Evolutionary conservation across 2,329 filamentous ascomycete species (phyloP), one percentile per base, ranked within the genome.

Genomic region (Trichoderma sp.): DNA sequence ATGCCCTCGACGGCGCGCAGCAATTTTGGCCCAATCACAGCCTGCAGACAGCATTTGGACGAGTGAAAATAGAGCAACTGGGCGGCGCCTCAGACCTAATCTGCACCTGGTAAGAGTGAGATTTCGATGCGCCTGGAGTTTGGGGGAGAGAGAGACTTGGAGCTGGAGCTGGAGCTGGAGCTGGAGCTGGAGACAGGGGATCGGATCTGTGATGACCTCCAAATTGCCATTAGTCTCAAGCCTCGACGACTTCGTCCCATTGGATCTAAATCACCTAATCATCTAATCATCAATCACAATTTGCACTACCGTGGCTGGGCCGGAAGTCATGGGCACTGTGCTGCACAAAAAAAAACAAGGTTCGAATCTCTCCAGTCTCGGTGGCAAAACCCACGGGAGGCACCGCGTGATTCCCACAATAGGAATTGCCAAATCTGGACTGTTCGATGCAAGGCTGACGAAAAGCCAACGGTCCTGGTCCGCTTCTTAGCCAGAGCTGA

Each of bases 371-470:
- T 37, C 35, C 35, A 37, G 35, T 37, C n/a, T 27, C 13, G 22
- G 45, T 50, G 45, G 45, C 45, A 50, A 50, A 50, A 50, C 13
- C 22, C 0, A 19, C 22, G 19, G 45, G 45, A 27, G 45, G 45
- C 45, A 50, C 45, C 29, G 53, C 53, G 53, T 22, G 32, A 37
- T 37, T 35, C 19, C 19, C 10, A 22, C 32, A 5, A 34, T 57
- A 29, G 25, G 15, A 35, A 34, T 57, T 57, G 19, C 53, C 32
- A 57, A 13, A 57, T 57, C 13, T 32, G 32, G 53, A 37, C 53
- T n/a, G 37, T 22, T 22, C 29, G 27, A 35, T 63, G 59, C 59
- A 53, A 64, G 61, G 61, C 61, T 64, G 61, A 64, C 50, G 22
- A 42, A 42, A 32, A 54, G 12, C 19, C 19, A 35, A 35, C 56